A percentile compares a stretch with the other conserved stretches of the same genome.
Evolutionary conservation across 257 asterid genomes (phyloP).

Genomic region (Solanum piurae): DNA sequence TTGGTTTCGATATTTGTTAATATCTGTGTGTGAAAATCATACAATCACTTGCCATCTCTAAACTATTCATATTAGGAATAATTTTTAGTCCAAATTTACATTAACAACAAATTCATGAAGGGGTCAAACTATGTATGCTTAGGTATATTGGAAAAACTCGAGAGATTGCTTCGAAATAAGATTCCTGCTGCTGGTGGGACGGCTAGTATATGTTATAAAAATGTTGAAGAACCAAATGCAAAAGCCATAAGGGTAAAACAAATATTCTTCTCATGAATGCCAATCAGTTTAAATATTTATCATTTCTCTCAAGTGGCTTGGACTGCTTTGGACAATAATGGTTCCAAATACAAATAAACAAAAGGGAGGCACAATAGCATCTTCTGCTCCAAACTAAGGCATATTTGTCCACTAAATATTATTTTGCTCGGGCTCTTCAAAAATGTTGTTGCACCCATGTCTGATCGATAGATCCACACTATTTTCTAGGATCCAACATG

Average conservation of each 20-base stretch:
- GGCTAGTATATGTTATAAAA: background rate
- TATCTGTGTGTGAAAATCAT: background rate
- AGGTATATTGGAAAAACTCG: background rate
- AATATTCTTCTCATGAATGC: background rate
- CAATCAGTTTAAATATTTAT: background rate
- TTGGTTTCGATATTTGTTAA: background rate
- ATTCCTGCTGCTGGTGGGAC: background rate
- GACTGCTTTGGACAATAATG: background rate
- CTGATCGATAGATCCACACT: background rate
- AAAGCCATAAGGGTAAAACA: background rate
- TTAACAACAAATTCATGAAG: background rate
- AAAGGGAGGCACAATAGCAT: background rate
- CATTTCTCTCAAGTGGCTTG: background rate
- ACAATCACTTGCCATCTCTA: background rate
- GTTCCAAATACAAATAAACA: background rate
- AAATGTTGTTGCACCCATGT: background rate
- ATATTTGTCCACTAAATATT: background rate
- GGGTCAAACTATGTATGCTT: background rate
- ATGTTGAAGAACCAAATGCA: background rate
- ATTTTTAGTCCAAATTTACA: background rate
- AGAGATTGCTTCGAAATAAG: background rate
- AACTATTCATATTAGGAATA: background rate
- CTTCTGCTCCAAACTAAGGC: background rate
- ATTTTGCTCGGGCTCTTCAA: background rate
- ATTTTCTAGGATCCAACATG: background rate